phyloP scores from a whole-genome alignment of 257 asterid species.

The Nicotiana benthamiana region DNA sequence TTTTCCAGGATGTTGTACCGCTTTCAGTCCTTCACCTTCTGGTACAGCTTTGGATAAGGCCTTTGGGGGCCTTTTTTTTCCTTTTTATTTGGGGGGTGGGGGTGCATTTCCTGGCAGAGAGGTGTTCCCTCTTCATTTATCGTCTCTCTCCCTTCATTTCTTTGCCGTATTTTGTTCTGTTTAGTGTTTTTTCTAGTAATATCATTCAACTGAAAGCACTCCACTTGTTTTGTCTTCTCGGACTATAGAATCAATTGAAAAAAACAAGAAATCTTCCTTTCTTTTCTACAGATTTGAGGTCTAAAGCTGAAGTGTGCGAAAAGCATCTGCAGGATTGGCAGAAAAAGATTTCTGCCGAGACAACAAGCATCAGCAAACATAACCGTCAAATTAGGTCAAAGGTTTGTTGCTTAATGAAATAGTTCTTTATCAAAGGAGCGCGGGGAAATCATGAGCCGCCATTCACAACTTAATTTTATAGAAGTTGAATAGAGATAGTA shows the following conservation, averaged over 20 bases:
- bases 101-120: too few species aligned
- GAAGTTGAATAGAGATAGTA: not conserved
- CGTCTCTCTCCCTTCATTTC: not conserved
- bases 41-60: not conserved
- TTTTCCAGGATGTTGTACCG: not conserved
- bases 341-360: slow-evolving; percentile 80
- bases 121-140: not conserved
- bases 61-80: too few species aligned
- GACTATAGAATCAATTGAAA: not conserved
- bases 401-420: slow-evolving; percentile 36
- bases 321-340: slow-evolving; percentile 73
- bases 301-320: slow-evolving; percentile 82
- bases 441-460: not conserved
- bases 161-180: not conserved
- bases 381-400: slow-evolving; percentile 84
- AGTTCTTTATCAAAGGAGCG: not conserved
- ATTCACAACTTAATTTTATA: not conserved
- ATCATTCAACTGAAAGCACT: not conserved
- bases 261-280: not conserved
- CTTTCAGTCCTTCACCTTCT: not conserved
- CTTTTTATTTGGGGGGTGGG: too few species aligned
- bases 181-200: not conserved
- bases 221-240: not conserved
- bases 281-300: slow-evolving; percentile 52
- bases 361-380: slow-evolving; percentile 81